These are phyloP conservation scores for Picea glauca DNA, from an alignment of 75 land plant species.

Conservation along the genomic window DNA sequence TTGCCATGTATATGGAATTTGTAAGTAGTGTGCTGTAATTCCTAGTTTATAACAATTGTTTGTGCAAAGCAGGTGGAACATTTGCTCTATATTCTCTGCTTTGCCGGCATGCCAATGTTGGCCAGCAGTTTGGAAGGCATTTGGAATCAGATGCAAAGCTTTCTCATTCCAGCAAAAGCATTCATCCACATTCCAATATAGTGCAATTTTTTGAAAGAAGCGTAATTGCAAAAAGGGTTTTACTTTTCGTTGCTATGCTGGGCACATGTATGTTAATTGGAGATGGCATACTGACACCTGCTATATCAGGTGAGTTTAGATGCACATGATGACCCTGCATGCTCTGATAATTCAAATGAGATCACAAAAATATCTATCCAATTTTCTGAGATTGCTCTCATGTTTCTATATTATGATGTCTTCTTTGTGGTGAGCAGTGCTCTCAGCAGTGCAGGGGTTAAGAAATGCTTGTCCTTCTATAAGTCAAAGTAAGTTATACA, in stretches of 20 bases:
- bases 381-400: neutral
- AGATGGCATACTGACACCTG: conserved; percentile 67
- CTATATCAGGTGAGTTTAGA: conserved; percentile 48
- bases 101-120: conserved; percentile 57
- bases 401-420: neutral
- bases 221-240: conserved; percentile 30
- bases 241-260: conserved; percentile 47
- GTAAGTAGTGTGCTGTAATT: neutral
- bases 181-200: neutral
- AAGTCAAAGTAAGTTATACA: conserved; percentile 30
- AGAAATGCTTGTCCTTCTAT: conserved; percentile 41
- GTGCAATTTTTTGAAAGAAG: conserved; percentile 36
- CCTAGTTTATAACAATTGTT: neutral
- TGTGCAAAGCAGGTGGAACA: conserved; percentile 45
- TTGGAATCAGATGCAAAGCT: conserved; percentile 58
- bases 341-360: neutral
- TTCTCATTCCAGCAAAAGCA: conserved; percentile 50
- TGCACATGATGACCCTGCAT: neutral
- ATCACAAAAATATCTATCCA: neutral
- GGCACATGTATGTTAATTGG: conserved; percentile 81
- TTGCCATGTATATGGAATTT: neutral
- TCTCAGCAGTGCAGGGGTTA: conserved; percentile 71
- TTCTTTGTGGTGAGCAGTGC: conserved; percentile 25
- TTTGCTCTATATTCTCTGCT: conserved; percentile 70
- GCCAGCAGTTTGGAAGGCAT: conserved; percentile 64